Evolutionary conservation across 768 basidiomycete genomes (phyloP).

Genomic region (Nidula microcarpa): DNA sequence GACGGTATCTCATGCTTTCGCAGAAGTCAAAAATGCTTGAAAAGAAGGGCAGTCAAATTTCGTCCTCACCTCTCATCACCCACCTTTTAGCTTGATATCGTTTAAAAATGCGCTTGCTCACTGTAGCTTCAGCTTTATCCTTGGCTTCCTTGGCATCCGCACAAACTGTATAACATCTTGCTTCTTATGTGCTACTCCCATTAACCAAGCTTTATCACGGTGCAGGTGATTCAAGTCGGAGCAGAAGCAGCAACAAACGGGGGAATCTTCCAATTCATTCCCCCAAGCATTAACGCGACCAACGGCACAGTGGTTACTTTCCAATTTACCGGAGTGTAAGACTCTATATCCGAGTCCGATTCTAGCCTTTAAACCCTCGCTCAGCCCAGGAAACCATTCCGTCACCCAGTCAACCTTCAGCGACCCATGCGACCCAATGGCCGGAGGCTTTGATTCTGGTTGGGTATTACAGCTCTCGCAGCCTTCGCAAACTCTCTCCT

Average conservation of each 20-base stretch:
- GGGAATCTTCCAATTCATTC: conserved; percentile 44
- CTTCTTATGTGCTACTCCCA: neutral
- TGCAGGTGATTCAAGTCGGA: conserved; percentile 36
- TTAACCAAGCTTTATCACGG: neutral
- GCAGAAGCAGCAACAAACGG: conserved; percentile 18
- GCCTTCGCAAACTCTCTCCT: conserved; percentile 28
- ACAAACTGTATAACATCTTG: conserved; percentile 9
- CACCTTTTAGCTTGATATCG: neutral
- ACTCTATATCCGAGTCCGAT: neutral
- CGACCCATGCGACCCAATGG: conserved; percentile 38
- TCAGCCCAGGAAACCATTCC: conserved; percentile 49
- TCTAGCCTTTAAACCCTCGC: neutral
- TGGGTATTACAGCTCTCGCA: conserved; percentile 35
- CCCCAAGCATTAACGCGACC: conserved; percentile 34
- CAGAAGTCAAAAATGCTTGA: neutral
- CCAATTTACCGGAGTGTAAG: conserved; percentile 43
- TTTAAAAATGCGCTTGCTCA: conserved; percentile 5
- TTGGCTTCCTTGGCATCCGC: conserved; percentile 16
- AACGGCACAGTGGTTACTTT: conserved; percentile 48
- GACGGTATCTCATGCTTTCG: neutral
- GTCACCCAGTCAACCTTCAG: conserved; percentile 49
- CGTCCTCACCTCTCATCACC: neutral
- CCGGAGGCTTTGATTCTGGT: conserved; percentile 55
- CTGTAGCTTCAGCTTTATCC: conserved; percentile 6
- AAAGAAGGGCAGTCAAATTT: neutral